phyloP scores from a whole-genome alignment of 75 land plant genomes.

The Larix kaempferi region DNA sequence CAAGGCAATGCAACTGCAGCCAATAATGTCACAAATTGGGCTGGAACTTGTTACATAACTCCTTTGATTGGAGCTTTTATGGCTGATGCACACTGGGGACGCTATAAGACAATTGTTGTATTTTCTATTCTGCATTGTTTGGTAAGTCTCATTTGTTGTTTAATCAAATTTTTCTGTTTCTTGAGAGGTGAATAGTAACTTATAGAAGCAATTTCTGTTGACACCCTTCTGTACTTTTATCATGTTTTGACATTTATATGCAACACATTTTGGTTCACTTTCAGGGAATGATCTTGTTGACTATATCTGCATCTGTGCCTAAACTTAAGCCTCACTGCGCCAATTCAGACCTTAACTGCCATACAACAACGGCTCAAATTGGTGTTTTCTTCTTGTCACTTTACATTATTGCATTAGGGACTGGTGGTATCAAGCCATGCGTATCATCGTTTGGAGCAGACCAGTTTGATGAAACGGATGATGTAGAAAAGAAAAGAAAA shows the following conservation, averaged over 20 bases:
- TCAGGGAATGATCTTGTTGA: slow-evolving; percentile 73
- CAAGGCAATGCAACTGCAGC: slow-evolving; percentile 78
- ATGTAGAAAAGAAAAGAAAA: slow-evolving; percentile 53
- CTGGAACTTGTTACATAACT: slow-evolving; percentile 79
- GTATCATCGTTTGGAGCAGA: slow-evolving; percentile 84
- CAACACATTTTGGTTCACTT: neutral
- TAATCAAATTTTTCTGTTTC: too few species aligned
- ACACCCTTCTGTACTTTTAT: too few species aligned
- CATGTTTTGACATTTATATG: too few species aligned
- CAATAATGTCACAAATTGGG: slow-evolving; percentile 84
- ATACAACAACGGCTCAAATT: slow-evolving; percentile 48
- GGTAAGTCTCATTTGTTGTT: slow-evolving; percentile 30
- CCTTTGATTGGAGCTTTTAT: slow-evolving; percentile 90
- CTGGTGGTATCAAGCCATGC: slow-evolving; percentile 56
- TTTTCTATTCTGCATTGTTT: slow-evolving; percentile 73
- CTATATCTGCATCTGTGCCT: slow-evolving; percentile 66
- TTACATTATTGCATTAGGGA: slow-evolving; percentile 79
- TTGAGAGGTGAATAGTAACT: too few species aligned
- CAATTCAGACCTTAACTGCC: slow-evolving; percentile 22
- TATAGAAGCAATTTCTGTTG: too few species aligned
- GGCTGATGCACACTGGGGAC: slow-evolving; percentile 93
- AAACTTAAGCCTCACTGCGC: slow-evolving; percentile 51
- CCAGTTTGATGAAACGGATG: slow-evolving; percentile 85
- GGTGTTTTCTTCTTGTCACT: slow-evolving; percentile 65
- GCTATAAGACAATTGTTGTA: slow-evolving; percentile 81